These are phyloP conservation scores for Aspergillus asperescens DNA, from an alignment of 495 filamentous ascomycete species.

Conservation along the genomic window DNA sequence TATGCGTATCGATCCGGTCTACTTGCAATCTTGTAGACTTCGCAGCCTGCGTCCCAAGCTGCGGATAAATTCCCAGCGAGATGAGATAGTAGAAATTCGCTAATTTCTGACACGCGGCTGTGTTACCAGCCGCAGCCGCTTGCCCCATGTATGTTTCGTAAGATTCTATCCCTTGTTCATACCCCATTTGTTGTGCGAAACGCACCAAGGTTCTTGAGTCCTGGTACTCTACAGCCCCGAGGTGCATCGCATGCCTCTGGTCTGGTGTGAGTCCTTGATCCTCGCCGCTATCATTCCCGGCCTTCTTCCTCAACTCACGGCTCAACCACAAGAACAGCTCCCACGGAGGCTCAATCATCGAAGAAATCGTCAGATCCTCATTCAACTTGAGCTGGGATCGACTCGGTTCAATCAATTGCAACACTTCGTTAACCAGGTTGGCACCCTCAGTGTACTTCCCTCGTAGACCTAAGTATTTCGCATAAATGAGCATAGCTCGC, in stretches of 20 bases:
- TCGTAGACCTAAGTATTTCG: slow-evolving; percentile 23
- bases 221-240: slow-evolving; percentile 29
- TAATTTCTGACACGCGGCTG: slow-evolving; percentile 28
- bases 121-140: slow-evolving; percentile 27
- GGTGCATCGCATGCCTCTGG: not conserved
- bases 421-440: slow-evolving; percentile 24
- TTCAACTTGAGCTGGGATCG: not conserved
- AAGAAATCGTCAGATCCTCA: not conserved
- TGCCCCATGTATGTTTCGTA: slow-evolving; percentile 38
- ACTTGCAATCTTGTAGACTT: not conserved
- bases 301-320: slow-evolving; percentile 9
- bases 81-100: slow-evolving; percentile 39
- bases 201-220: slow-evolving; percentile 27
- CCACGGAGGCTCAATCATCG: slow-evolving; percentile 16
- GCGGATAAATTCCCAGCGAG: slow-evolving; percentile 22
- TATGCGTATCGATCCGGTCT: too few species aligned
- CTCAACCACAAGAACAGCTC: slow-evolving; percentile 24
- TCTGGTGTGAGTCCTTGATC: not conserved
- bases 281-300: slow-evolving; percentile 8
- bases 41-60: slow-evolving; percentile 17
- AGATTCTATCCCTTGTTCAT: slow-evolving; percentile 16
- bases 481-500: slow-evolving; percentile 29
- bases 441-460: slow-evolving; percentile 21
- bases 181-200: slow-evolving; percentile 24
- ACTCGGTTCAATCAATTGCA: slow-evolving; percentile 18